phyloP scores from a whole-genome alignment of 1,139 yeast species.

The Yamadazyma membranifaciens region DNA sequence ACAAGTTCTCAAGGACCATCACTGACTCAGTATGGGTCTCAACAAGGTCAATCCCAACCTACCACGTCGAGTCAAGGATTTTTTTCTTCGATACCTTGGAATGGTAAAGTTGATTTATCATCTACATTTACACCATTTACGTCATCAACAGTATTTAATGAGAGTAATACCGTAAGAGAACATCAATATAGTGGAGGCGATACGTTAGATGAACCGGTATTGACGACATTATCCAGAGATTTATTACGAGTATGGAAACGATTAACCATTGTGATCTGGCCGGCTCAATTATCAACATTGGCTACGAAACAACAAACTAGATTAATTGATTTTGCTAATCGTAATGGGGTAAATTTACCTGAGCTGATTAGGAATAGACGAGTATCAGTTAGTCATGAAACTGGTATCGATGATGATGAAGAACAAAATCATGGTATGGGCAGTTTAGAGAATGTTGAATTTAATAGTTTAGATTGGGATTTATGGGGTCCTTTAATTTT shows the following conservation, averaged over 20 bases:
- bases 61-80: constrained; percentile 10
- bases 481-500: constrained; percentile 87
- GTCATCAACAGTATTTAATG: constrained; percentile 26
- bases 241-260: constrained; percentile 62
- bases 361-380: constrained; percentile 32
- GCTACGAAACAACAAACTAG: constrained; percentile 46
- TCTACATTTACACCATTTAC: constrained; percentile 40
- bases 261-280: constrained; percentile 72
- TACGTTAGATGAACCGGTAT: constrained; percentile 81
- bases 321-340: constrained; percentile 41
- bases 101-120: constrained; percentile 40
- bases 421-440: constrained; percentile 25
- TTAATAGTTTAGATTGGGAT: constrained; percentile 68
- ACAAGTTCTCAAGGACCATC: neutral
- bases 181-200: constrained; percentile 81
- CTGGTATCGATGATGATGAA: constrained; percentile 18
- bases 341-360: constrained; percentile 46
- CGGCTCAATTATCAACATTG: constrained; percentile 45
- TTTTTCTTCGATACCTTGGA: constrained; percentile 21
- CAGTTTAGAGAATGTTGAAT: constrained; percentile 19
- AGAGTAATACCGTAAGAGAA: constrained; percentile 60
- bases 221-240: constrained; percentile 67
- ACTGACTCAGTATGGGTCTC: constrained; percentile 1
- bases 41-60: constrained; percentile 1
- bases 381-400: constrained; percentile 23